These are phyloP conservation scores for Nemania sp. DNA, from an alignment of 2,329 filamentous ascomycete genomes.

Conservation along the genomic window DNA sequence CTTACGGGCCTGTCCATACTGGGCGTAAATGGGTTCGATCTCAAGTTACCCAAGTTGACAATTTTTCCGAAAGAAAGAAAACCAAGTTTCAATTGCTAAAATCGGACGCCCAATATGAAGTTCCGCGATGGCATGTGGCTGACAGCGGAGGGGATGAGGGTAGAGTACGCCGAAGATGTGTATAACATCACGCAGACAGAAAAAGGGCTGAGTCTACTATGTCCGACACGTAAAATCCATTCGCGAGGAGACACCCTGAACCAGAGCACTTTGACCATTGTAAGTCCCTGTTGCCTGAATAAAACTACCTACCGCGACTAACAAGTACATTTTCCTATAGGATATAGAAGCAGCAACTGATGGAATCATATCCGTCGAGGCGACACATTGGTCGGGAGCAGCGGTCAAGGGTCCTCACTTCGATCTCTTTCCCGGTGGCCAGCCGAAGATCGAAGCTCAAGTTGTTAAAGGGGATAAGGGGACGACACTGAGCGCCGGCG, in stretches of 20 bases:
- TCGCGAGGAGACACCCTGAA: slow-evolving; percentile 61
- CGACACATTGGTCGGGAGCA: slow-evolving; percentile 61
- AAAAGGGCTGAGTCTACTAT: slow-evolving; percentile 58
- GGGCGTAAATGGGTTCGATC: too few relatives aligned
- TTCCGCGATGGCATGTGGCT: slow-evolving; percentile 72
- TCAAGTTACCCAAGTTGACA: not conserved
- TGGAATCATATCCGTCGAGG: slow-evolving; percentile 63
- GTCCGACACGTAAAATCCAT: slow-evolving; percentile 60
- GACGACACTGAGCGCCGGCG: slow-evolving; percentile 56
- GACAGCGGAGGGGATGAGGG: slow-evolving; percentile 60
- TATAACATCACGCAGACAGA: slow-evolving; percentile 55
- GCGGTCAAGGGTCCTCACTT: slow-evolving; percentile 58
- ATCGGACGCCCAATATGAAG: slow-evolving; percentile 51
- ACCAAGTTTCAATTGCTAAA: not conserved
- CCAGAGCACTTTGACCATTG: slow-evolving; percentile 57
- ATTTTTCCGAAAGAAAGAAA: not conserved
- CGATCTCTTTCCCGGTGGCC: slow-evolving; percentile 59
- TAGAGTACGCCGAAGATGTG: slow-evolving; percentile 70
- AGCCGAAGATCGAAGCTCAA: slow-evolving; percentile 46
- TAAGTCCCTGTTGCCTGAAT: slow-evolving; percentile 35
- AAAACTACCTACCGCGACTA: not conserved
- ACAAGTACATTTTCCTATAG: slow-evolving; percentile 34
- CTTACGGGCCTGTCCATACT: not conserved
- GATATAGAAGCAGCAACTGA: slow-evolving; percentile 62
- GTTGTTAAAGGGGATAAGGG: slow-evolving; percentile 49